Conservation (phyloP, 352 stramenopile species). For the Halophytophthora polymorphica region DNA sequence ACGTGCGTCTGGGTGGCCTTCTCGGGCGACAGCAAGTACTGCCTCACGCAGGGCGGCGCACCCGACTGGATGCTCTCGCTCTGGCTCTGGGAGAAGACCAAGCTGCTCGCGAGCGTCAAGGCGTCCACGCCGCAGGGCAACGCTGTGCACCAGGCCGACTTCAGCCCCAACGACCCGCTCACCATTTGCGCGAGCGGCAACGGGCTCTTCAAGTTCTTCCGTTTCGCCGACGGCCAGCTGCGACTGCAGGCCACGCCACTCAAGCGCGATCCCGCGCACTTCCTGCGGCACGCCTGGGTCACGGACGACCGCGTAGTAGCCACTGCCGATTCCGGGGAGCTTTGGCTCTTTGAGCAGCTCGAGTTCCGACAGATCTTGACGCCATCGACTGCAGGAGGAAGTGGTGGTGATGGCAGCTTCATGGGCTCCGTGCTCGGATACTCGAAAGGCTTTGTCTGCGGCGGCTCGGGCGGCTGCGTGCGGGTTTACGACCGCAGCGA, state of each 20-base stretch:
- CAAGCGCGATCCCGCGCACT: conserved; percentile 82
- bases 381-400: conserved; percentile 26
- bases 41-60: conserved; percentile 82
- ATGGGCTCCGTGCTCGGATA: conserved; percentile 86
- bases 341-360: conserved; percentile 92
- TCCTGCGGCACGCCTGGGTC: conserved; percentile 91
- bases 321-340: conserved; percentile 83
- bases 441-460: conserved; percentile 88
- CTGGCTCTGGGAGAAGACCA: conserved; percentile 93
- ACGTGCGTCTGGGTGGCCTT: conserved; percentile 84
- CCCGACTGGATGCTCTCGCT: conserved; percentile 91
- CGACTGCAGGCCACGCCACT: conserved; percentile 62
- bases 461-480: conserved; percentile 67
- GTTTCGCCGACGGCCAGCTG: conserved; percentile 81
- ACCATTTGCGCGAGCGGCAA: conserved; percentile 88
- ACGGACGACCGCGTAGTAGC: conserved; percentile 89
- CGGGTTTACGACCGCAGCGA: conserved; percentile 86
- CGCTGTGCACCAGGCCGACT: conserved; percentile 84
- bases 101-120: conserved; percentile 77
- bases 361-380: conserved; percentile 89
- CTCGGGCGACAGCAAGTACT: conserved; percentile 89
- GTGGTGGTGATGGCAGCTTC: conserved; percentile 70
- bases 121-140: conserved; percentile 64
- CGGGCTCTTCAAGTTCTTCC: conserved; percentile 89
- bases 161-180: conserved; percentile 82